These are phyloP conservation scores for Cyclaneusma minus DNA, from an alignment of 2,329 filamentous ascomycete genomes.

Conservation along the genomic window DNA sequence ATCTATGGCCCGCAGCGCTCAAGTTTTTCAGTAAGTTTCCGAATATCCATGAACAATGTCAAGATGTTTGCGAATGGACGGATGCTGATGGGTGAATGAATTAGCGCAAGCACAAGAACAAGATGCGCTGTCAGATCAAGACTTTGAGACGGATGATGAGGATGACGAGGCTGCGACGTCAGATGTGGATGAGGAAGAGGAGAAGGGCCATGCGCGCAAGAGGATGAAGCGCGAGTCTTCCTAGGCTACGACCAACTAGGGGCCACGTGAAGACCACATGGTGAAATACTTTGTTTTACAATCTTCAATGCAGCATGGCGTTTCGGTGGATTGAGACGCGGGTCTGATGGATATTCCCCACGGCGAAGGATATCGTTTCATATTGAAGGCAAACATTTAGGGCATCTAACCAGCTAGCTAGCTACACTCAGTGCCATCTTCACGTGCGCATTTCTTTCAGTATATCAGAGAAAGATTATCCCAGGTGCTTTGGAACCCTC, in stretches of 20 bases:
- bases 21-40: conserved; percentile 70
- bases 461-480: too few species aligned
- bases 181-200: conserved; percentile 26
- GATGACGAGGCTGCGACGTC: conserved; percentile 34
- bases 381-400: too few species aligned
- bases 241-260: not conserved
- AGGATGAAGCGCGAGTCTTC: conserved; percentile 14
- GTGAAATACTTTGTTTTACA: too few species aligned
- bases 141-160: conserved; percentile 51
- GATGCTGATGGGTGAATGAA: conserved; percentile 20
- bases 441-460: too few species aligned
- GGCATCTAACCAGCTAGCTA: too few species aligned
- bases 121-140: conserved; percentile 49
- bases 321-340: too few species aligned
- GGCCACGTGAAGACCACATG: too few species aligned
- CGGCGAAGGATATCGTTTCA: too few species aligned
- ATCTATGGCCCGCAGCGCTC: conserved; percentile 77
- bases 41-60: conserved; percentile 2
- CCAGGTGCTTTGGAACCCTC: too few species aligned
- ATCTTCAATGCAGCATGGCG: too few species aligned
- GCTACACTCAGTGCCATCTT: too few species aligned
- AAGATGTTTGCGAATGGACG: not conserved
- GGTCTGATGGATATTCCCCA: too few species aligned
- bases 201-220: conserved; percentile 21
- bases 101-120: conserved; percentile 56